Evolutionary conservation across 495 filamentous ascomycete species (phyloP).

Genomic region (Podospora australis): DNA sequence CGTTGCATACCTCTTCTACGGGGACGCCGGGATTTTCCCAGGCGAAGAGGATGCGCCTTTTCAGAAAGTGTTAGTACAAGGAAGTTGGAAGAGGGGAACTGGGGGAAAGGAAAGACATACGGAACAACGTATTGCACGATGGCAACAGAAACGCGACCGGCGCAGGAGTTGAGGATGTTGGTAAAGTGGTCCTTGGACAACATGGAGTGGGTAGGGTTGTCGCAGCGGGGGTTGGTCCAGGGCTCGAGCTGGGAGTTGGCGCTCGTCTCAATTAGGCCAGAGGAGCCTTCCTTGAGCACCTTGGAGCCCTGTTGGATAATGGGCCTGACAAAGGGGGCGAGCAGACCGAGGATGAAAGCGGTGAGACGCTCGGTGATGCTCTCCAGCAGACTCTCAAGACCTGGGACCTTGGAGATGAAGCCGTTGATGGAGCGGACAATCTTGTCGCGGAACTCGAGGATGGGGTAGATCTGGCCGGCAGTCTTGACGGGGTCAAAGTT

Average conservation of each 20-base stretch:
- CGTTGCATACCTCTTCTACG: slow-evolving; percentile 69
- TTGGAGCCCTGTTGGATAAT: slow-evolving; percentile 83
- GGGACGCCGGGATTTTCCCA: slow-evolving; percentile 82
- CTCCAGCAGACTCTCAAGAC: slow-evolving; percentile 76
- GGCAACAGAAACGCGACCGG: slow-evolving; percentile 70
- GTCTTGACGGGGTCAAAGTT: slow-evolving; percentile 80
- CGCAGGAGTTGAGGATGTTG: slow-evolving; percentile 83
- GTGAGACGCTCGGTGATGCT: slow-evolving; percentile 89
- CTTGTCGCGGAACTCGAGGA: slow-evolving; percentile 87
- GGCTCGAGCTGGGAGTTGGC: slow-evolving; percentile 83
- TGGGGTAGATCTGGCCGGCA: slow-evolving; percentile 82
- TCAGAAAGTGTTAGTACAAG: slow-evolving; percentile 1
- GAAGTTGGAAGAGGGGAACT: not conserved
- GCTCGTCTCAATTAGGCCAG: slow-evolving; percentile 69
- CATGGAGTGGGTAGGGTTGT: slow-evolving; percentile 90
- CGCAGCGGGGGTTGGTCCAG: slow-evolving; percentile 79
- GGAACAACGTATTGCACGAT: slow-evolving; percentile 82
- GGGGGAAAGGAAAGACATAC: slow-evolving; percentile 24
- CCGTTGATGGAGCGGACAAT: slow-evolving; percentile 77
- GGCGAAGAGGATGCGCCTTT: slow-evolving; percentile 72
- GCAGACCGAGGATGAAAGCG: slow-evolving; percentile 78
- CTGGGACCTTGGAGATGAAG: slow-evolving; percentile 87
- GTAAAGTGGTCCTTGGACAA: slow-evolving; percentile 96
- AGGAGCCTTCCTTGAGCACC: slow-evolving; percentile 74
- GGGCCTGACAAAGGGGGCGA: slow-evolving; percentile 84